Base-by-base conservation (phyloP, 306 rosid species). In the Rubus idaeus region DNA sequence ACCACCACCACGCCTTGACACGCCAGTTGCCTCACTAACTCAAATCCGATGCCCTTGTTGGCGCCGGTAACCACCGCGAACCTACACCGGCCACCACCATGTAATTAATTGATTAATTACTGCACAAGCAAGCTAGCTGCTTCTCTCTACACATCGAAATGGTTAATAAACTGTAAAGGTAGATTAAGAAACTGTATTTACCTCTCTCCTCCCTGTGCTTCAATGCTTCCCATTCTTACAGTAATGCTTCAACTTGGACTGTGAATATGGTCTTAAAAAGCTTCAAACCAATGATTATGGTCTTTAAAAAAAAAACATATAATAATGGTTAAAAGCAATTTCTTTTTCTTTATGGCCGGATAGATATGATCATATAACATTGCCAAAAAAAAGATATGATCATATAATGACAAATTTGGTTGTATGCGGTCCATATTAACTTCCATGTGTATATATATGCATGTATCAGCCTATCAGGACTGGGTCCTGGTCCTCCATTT, bases 31-130 rank as follows among this genome's bases (percentile, higher is more conserved):
- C 80, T 30, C 41, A 76, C 92, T 1, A 75, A 79, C 70, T 84
- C 92, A 17, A 77, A 69, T 5, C 92, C 92, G 3, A 88, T 82
- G 26, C 90, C 92, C 81, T 82, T 88, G 81, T 86, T 88, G 67
- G 85, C 86, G 7, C 92, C 92, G 0, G 90, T 86, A 11, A 88
- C 87, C 71, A 88, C 90, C 3, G 87, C 92, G 41, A 35, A 77
- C 82, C 90, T 86, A 40, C 17, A 9, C 5, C 41, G 5, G 8
- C 16, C 23, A 26, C 6, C 56, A n/a, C 30, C 7, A 20, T 56
- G 62, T 0, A 42, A 42, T 23, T 3, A 4, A 42, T 4, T 7
- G 30, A 26, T 26, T 5, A 17, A 3, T 52, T 52, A 52, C 21
- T 52, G 17, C 21, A 52, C 57, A 5, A 17, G 20, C 57, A 1